Base-by-base conservation (phyloP, 2,329 filamentous ascomycete species). In the Colletotrichum acutatum region DNA sequence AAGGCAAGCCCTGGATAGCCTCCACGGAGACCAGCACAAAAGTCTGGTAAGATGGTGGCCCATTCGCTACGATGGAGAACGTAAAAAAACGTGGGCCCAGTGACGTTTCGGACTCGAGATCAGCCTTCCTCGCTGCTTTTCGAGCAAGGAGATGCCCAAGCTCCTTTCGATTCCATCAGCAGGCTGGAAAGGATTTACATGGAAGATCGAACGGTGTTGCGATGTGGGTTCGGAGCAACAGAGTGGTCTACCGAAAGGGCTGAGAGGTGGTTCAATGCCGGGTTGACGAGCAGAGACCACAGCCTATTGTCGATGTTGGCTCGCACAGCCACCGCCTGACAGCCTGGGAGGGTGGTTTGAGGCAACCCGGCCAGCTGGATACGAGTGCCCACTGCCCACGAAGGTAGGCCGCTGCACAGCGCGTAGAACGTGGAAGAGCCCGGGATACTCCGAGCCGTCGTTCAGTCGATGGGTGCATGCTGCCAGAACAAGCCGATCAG, bases 81-180 rank as follows among this genome's bases (percentile, higher is more conserved):
- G 75, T 30, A 77, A 76, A 57, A 76, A 80, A 6, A 34, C 22
- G 42, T 68, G 69, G 69, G 59, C 59, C 46, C 42, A 57, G 69
- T 72, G 58, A 64, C 66, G 69, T 72, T 68, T 54, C 24, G 65
- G 24, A 53, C 53, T 65, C 54, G 42, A 65, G 65, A 54, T 64
- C 58, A 42, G 65, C 52, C 53, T 59, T 59, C 19, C 52, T 61
- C 66, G 69, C 53, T 37, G 69, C 53, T 53, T 46, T 64, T 26
- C 64, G 58, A 46, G 53, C 65, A 68, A 59, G 37, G 37, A 58
- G n/a, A 65, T 14, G 53, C 37, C 57, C 68, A 19, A 68, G 53
- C 66, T 57, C 28, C 11, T 49, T 22, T 49, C 42, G 42, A 49
- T 49, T 4, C 8, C 19, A 22, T 49, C 8, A 49, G 42, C 19